Conservation (phyloP, 257 asterid genomes). For the Thymus mandschuricus region DNA sequence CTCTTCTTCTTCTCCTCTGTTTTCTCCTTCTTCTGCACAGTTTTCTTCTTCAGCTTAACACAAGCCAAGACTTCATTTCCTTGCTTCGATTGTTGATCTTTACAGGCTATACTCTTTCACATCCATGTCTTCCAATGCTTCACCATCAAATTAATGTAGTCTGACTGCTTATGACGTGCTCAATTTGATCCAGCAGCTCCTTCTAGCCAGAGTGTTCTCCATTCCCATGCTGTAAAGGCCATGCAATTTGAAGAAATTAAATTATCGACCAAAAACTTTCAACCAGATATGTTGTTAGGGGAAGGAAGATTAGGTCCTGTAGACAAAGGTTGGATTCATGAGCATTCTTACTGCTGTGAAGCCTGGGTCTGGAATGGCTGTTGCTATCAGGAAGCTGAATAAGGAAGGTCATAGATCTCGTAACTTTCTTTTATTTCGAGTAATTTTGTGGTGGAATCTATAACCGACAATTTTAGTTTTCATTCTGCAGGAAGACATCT, state of each 20-base stretch:
- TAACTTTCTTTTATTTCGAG: background rate
- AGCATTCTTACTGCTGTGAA: conserved; percentile 1
- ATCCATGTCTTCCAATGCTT: background rate
- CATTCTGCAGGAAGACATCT: conserved; percentile 3
- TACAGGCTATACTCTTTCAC: background rate
- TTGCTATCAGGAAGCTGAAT: conserved; percentile 11
- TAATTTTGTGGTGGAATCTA: background rate
- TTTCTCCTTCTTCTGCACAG: too few relatives aligned
- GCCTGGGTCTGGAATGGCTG: conserved; percentile 30
- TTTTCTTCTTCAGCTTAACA: too few relatives aligned
- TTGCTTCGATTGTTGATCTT: too few relatives aligned
- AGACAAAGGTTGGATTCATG: conserved; percentile 24
- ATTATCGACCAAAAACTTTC: conserved; percentile 11
- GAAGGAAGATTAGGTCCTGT: conserved; percentile 7
- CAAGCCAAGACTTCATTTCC: too few relatives aligned
- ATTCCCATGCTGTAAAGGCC: background rate
- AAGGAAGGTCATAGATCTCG: background rate
- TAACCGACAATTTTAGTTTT: background rate
- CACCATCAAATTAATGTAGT: background rate
- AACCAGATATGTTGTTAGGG: background rate
- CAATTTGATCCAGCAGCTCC: background rate
- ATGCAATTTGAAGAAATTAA: conserved; percentile 9
- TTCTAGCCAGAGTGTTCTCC: background rate
- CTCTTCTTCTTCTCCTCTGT: too few relatives aligned
- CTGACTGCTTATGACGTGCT: background rate